Evolutionary conservation across 2,329 filamentous ascomycete genomes (phyloP).

Genomic region (Trichoderma cornu-damae): DNA sequence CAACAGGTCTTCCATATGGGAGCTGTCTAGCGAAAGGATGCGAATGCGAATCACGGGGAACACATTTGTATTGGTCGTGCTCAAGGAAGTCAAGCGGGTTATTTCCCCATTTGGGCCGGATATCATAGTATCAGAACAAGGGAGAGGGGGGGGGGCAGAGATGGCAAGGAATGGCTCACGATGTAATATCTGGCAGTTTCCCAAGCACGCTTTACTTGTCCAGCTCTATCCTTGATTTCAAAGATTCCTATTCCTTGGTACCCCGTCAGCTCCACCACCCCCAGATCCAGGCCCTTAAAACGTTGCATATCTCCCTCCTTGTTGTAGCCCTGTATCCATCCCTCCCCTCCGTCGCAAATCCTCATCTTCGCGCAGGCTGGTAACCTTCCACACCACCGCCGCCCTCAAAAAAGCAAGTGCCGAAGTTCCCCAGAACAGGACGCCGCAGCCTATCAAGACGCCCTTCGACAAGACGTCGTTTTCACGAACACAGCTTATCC

Average conservation of each 20-base stretch:
- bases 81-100: no score
- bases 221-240: not conserved
- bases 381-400: constrained; percentile 27
- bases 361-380: not conserved
- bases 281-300: not conserved
- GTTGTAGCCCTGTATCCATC: not conserved
- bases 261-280: not conserved
- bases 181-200: not conserved
- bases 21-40: no score
- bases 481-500: constrained; percentile 25
- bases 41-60: no score
- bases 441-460: constrained; percentile 27
- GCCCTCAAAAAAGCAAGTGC: constrained; percentile 29
- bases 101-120: no score
- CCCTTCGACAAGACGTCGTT: constrained; percentile 24
- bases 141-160: no score
- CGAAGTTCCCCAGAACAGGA: constrained; percentile 28
- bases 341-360: no score
- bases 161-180: no score
- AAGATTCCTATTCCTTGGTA: no score
- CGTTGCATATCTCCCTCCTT: not conserved
- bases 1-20: not conserved
- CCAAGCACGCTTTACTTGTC: not conserved
- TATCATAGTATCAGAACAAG: no score
- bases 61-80: no score